phyloP scores from a whole-genome alignment of 208 protist genomes.

The Wallacemonas collosoma region DNA sequence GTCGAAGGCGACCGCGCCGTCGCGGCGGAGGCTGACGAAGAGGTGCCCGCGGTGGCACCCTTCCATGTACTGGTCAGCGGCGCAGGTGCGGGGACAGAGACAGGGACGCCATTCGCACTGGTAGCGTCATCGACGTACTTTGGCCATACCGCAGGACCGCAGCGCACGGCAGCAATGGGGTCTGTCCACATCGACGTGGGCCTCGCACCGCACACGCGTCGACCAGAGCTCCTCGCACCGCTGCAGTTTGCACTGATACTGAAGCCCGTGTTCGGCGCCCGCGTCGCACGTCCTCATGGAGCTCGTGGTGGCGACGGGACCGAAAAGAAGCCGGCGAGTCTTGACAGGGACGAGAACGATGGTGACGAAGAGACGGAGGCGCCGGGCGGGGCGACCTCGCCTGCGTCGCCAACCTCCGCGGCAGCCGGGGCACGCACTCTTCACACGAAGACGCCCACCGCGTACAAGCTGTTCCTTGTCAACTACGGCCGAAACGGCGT shows the following conservation, averaged over 20 bases:
- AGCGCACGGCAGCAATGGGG: conserved; percentile 24
- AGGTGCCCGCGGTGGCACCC: conserved; percentile 19
- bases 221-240: conserved; percentile 44
- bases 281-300: background rate
- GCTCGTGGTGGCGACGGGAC: background rate
- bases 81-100: conserved; percentile 12
- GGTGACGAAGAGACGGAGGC: conserved; percentile 1
- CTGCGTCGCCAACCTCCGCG: background rate
- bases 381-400: background rate
- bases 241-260: conserved; percentile 66
- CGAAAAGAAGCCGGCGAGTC: background rate
- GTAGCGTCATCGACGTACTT: conserved; percentile 36
- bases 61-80: conserved; percentile 19
- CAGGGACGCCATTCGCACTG: conserved; percentile 27
- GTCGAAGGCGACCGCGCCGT: background rate
- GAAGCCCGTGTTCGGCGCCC: conserved; percentile 27
- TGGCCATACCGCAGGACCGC: conserved; percentile 45
- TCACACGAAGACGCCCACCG: conserved; percentile 35
- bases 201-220: conserved; percentile 37
- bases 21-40: background rate
- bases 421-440: background rate
- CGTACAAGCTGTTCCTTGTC: conserved; percentile 55
- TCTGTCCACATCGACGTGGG: conserved; percentile 46
- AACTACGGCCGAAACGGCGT: conserved; percentile 82
- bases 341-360: background rate